Conservation (phyloP, 805 yeast genomes). For the Candida ulmi region DNA sequence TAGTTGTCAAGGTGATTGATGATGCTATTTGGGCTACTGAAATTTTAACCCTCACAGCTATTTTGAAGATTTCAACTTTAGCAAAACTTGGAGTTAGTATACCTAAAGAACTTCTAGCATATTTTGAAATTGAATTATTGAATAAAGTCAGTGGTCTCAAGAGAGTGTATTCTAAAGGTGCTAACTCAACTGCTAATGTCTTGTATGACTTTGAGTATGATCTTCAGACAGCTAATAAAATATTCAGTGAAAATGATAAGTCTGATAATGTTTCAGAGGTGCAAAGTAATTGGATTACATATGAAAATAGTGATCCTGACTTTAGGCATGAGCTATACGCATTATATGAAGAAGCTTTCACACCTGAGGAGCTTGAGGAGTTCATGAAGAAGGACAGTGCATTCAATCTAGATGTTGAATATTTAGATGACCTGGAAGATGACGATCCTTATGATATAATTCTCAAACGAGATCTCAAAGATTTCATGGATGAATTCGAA, state of each 20-base stretch:
- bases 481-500: not conserved
- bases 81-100: constrained; percentile 10
- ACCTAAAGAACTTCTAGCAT: constrained; percentile 13
- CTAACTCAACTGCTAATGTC: not conserved
- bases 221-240: constrained; percentile 1
- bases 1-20: constrained; percentile 12
- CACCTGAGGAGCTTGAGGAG: constrained; percentile 1
- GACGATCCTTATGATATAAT: constrained; percentile 3
- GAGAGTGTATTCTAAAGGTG: not conserved
- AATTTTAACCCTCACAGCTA: constrained; percentile 10
- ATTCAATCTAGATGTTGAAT: no score
- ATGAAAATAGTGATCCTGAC: not conserved
- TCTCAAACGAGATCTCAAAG: not conserved
- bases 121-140: constrained; percentile 11
- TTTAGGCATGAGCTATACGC: constrained; percentile 4
- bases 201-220: not conserved
- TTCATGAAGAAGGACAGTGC: no score
- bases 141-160: constrained; percentile 8
- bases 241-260: not conserved
- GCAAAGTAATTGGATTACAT: constrained; percentile 4
- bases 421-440: no score
- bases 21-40: constrained; percentile 18
- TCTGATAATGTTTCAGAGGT: not conserved
- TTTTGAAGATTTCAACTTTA: constrained; percentile 9
- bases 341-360: constrained; percentile 4